These are phyloP conservation scores for Aleurites moluccanus DNA, from an alignment of 441 rosid species.

Conservation along the genomic window DNA sequence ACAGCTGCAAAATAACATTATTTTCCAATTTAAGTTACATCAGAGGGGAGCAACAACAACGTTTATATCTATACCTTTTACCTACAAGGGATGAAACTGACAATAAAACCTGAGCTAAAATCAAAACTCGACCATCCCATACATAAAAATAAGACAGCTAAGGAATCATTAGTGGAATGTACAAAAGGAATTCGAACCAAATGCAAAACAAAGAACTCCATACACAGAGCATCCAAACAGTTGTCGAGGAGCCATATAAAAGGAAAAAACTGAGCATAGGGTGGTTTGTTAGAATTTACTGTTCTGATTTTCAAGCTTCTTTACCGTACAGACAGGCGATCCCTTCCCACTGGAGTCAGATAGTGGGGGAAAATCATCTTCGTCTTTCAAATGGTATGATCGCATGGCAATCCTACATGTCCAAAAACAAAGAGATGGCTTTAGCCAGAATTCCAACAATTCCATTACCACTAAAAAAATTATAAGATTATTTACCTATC, in stretches of 20 bases:
- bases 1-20: constrained; percentile 22
- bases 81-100: constrained; percentile 15
- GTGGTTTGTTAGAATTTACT: constrained; percentile 36
- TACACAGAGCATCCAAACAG: constrained; percentile 14
- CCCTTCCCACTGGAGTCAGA: constrained; percentile 42
- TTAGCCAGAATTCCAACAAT: not conserved
- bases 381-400: constrained; percentile 40
- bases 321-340: constrained; percentile 24
- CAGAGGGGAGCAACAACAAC: constrained; percentile 21
- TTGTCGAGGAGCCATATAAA: constrained; percentile 16
- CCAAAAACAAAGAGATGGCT: constrained; percentile 18
- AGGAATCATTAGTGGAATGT: constrained; percentile 37
- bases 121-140: constrained; percentile 30
- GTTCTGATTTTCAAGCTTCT: constrained; percentile 27
- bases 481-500: constrained; percentile 45
- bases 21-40: constrained; percentile 29
- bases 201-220: constrained; percentile 24
- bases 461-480: constrained; percentile 22
- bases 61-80: constrained; percentile 21
- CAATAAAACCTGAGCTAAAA: constrained; percentile 25
- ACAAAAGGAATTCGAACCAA: constrained; percentile 38
- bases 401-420: constrained; percentile 28
- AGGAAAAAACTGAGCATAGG: constrained; percentile 22
- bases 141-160: constrained; percentile 30
- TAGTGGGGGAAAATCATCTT: constrained; percentile 52